Conservation (phyloP, 371 early-diverging fungal genomes). For the Lichtheimia corymbifera region DNA sequence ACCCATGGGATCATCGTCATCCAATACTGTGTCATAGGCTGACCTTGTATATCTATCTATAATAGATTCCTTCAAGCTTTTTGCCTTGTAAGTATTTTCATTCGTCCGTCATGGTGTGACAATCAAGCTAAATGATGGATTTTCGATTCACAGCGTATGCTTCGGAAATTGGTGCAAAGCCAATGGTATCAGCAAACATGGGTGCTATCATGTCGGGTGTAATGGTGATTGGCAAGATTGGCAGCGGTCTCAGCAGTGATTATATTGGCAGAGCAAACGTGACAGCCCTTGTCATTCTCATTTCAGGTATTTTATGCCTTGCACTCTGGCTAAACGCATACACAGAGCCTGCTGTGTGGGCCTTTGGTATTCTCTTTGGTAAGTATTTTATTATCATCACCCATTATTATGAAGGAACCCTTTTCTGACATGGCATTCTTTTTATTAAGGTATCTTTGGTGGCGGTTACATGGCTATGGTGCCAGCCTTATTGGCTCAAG, state of each 20-base stretch:
- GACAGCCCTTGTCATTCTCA: conserved; percentile 36
- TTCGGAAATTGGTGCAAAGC: conserved; percentile 27
- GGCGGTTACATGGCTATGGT: conserved; percentile 60
- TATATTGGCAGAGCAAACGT: conserved; percentile 61
- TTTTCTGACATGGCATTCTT: no score
- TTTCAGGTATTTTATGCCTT: conserved; percentile 46
- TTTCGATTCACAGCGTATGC: conserved; percentile 34
- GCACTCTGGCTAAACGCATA: conserved; percentile 39
- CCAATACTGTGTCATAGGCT: background rate
- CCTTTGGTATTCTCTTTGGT: conserved; percentile 51
- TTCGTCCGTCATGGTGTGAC: background rate
- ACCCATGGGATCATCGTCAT: background rate
- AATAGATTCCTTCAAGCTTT: conserved; percentile 23
- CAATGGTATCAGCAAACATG: conserved; percentile 39
- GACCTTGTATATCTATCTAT: no score
- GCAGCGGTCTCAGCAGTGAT: conserved; percentile 55
- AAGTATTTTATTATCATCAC: no score
- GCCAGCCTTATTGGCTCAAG: conserved; percentile 54
- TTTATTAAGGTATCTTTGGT: conserved; percentile 36
- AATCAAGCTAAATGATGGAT: background rate
- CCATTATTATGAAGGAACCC: no score
- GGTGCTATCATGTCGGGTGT: conserved; percentile 52
- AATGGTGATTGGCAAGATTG: conserved; percentile 56
- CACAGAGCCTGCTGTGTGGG: conserved; percentile 37
- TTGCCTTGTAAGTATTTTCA: conserved; percentile 23